Evolutionary conservation across 2,329 filamentous ascomycete species (phyloP), one percentile per base, ranked within the genome.

Genomic region (Triangularia verruculosa): DNA sequence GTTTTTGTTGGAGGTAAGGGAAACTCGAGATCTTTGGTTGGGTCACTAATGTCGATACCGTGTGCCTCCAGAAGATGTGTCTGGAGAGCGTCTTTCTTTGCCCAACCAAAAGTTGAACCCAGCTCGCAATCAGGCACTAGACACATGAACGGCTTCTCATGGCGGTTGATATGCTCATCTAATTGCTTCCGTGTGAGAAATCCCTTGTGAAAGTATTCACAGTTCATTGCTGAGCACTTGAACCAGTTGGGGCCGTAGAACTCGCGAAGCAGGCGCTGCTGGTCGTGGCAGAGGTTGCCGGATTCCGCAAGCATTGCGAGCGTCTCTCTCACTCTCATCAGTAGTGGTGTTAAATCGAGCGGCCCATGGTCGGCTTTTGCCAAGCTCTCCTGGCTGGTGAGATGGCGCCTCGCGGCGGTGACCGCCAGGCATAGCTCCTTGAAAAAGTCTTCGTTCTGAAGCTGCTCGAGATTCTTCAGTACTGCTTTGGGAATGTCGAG

Each of bases 171-270:
- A 64, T 79, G 77, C 6, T 69, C 52, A 13, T 78, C 73, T 24
- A 73, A 68, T n/a, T 69, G 57, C 57, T 68, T 67, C 0, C 43
- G 53, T 17, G 72, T 74, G 3, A 59, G 64, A 65, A 79, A 79
- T 0, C 78, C 77, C 56, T 77, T 69, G 25, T 76, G 73, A 62
- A 77, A 79, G 66, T 72, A 74, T 34, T 70, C 70, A 64, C 77
- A 79, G 13, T 73, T 78, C 25, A 76, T 68, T 47, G 62, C 58
- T 27, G 67, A 68, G 34, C 69, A 63, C 32, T 63, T 63, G 61
- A 63, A 63, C 34, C 32, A 52, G 20, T 63, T 47, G 8, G 20
- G 47, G 20, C 61, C 61, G 34, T 63, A 59, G 11, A 60, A 59
- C 13, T 22, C 32, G 27, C 27, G 13, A 17, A 63, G 53, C 4